These are phyloP conservation scores for Trypanosoma grayi DNA, from an alignment of 208 protist species.

Conservation along the genomic window DNA sequence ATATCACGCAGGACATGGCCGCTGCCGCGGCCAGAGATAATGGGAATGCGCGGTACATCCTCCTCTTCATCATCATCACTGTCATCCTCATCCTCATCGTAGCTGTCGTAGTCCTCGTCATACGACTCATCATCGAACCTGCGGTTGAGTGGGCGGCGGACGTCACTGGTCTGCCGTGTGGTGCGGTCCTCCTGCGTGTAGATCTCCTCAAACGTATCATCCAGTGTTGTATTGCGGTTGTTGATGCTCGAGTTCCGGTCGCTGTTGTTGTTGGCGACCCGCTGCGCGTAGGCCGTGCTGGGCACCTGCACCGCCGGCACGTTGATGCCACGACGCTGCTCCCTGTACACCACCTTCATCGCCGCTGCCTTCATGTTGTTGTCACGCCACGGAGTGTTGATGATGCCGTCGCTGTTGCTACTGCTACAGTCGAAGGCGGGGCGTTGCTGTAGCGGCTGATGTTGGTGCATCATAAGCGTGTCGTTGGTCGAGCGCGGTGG, in stretches of 20 bases:
- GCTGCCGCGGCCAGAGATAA: conserved; percentile 54
- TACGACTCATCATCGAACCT: conserved; percentile 7
- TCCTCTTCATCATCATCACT: conserved; percentile 66
- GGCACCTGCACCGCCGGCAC: neutral
- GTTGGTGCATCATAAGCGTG: no score
- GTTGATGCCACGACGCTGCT: neutral
- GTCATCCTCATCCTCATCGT: conserved; percentile 62
- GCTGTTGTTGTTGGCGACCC: neutral
- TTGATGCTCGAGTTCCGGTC: conserved; percentile 6
- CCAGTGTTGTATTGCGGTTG: neutral
- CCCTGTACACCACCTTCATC: neutral
- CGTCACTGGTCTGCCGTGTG: neutral
- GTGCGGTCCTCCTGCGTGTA: conserved; percentile 10
- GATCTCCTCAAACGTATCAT: conserved; percentile 16
- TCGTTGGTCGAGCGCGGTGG: conserved; percentile 1
- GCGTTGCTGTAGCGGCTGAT: neutral
- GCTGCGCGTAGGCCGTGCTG: neutral
- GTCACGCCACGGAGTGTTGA: neutral
- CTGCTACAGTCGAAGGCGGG: conserved; percentile 3
- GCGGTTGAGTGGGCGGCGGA: neutral
- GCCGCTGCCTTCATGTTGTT: neutral
- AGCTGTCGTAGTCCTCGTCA: conserved; percentile 13
- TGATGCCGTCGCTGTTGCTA: neutral
- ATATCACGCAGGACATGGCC: conserved; percentile 49
- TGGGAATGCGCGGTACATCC: conserved; percentile 74